Base-by-base conservation (phyloP, 805 yeast species). In the Ogataea trehaloabstinens region DNA sequence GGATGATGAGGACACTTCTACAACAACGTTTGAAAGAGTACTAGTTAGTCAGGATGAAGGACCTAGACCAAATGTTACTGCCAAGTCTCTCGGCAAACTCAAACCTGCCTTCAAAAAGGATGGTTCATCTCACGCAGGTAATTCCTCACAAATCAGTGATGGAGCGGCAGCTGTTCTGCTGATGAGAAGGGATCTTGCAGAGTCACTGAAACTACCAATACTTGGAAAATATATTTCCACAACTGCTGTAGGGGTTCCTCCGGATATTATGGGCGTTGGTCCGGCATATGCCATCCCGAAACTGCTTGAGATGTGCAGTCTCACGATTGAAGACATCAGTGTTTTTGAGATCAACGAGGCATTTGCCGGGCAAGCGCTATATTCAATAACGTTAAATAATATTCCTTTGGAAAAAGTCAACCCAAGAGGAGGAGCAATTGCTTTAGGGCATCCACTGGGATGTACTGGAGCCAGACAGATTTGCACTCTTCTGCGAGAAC, bases 181-280 rank as follows among this genome's bases (percentile, higher is more conserved):
- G 44, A 84, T 87, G 71, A 80, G 90, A 61, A 78, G 98, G 64
- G 83, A 88, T 15, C 71, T 84, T 41, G 99, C 99, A 17, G 80
- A 84, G 62, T 67, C 74, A 52, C 66, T 81, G 42, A 82, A 83
- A 28, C 73, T 85, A 52, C 82, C 85, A 39, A 79, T 88, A 44
- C 55, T 83, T 42, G 99, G 82, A 46, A 86, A 85, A 69, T 91
- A 78, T 53, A 79, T 89, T 46, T 83, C 81, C 52, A 81, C 86
- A 56, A 76, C 83, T 51, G 70, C 81, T 28, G 91, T 85, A 40
- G 99, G 99, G 53, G 96, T 90, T 32, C 96, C 97, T 40, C 97
- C 97, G 17, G 95, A 88, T 66, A 78, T 90, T 45, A 91, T 91
- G 99, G 99, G 98, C 42, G 80, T 91, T 54, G 99, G 98, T 31